Evolutionary conservation across 495 filamentous ascomycete genomes (phyloP).

Genomic region (Letharia columbiana): DNA sequence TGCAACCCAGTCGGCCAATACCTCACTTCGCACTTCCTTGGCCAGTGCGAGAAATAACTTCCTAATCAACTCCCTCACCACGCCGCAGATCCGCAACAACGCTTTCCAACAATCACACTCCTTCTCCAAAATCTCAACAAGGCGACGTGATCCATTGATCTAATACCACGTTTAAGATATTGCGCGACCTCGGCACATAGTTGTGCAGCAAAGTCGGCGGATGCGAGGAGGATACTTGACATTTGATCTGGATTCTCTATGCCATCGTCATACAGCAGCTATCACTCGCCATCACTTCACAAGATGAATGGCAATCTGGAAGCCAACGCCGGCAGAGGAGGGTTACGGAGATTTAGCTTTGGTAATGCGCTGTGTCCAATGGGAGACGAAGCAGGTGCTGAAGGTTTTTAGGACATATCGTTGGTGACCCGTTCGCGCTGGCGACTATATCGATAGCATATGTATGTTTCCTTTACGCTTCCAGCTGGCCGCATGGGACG

Average conservation of each 20-base stretch:
- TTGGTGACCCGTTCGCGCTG: constrained; percentile 93
- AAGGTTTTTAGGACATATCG: constrained; percentile 45
- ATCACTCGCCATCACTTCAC: constrained; percentile 60
- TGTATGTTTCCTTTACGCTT: constrained; percentile 45
- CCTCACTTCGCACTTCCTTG: constrained; percentile 18
- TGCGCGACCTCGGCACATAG: not conserved
- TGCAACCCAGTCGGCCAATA: constrained; percentile 25
- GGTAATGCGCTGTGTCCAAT: constrained; percentile 38
- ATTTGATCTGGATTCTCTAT: constrained; percentile 22
- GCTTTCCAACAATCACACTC: constrained; percentile 10
- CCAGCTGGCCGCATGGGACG: constrained; percentile 6
- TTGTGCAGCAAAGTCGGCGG: not conserved
- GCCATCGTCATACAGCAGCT: constrained; percentile 29
- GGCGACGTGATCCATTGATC: not conserved
- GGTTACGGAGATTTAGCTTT: constrained; percentile 54
- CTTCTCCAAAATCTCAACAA: constrained; percentile 3
- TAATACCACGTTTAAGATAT: not conserved
- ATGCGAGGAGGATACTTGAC: constrained; percentile 1
- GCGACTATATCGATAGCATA: constrained; percentile 87
- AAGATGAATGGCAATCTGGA: constrained; percentile 65
- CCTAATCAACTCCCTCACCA: constrained; percentile 11
- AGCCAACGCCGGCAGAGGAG: constrained; percentile 38
- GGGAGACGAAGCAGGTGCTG: constrained; percentile 9
- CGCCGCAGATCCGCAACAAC: not conserved
- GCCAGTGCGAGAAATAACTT: constrained; percentile 13